Base-by-base conservation (phyloP, 306 rosid species). In the Morella rubra region DNA sequence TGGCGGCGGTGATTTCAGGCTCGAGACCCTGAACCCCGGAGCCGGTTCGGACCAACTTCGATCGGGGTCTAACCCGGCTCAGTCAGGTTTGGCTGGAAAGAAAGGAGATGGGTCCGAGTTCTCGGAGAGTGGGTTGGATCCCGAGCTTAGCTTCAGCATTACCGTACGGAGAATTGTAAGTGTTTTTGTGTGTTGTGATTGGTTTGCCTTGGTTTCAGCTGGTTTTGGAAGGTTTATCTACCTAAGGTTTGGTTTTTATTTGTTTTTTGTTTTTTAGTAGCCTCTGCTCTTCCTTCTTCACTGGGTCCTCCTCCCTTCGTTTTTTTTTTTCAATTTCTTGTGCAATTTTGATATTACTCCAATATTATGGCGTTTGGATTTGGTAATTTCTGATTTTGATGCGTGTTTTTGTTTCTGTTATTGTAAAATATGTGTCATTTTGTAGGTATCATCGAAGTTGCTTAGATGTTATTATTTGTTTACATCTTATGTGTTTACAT, bases 91-190 rank as follows among this genome's bases (percentile, higher is more conserved):
- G 14, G 77, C 76, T 6, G 76, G 83, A 13, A 91, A 84, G 73
- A 96, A 84, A 76, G 71, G 55, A 5, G 99, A 89, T 42, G 86
- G 60, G 70, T 81, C 92, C 9, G 99, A 92, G 74, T 77, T 77
- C 52, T 73, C 79, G 19, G 97, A 95, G 18, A 73, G 47, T 64
- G 97, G 92, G 72, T 85, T 91, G 85, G 99, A 96, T 87, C 96
- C 97, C 32, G 99, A 96, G 85, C 91, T 96, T 83, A 86, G 91
- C 81, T 81, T 96, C 32, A 93, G 90, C 9, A 91, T 89, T 58
- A 89, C 99, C 24, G 76, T 84, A 72, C 86, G 98, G 44, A 89
- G 89, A 82, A 96, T 95, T 71, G 99, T 95, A 76, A 92, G 99
- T 87, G 53, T 8, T 12, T 71, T 22, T 0, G 54, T 80, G 22